phyloP scores from a whole-genome alignment of 139 green algal genomes.

The Auxenochlorella pyrenoidosa region DNA sequence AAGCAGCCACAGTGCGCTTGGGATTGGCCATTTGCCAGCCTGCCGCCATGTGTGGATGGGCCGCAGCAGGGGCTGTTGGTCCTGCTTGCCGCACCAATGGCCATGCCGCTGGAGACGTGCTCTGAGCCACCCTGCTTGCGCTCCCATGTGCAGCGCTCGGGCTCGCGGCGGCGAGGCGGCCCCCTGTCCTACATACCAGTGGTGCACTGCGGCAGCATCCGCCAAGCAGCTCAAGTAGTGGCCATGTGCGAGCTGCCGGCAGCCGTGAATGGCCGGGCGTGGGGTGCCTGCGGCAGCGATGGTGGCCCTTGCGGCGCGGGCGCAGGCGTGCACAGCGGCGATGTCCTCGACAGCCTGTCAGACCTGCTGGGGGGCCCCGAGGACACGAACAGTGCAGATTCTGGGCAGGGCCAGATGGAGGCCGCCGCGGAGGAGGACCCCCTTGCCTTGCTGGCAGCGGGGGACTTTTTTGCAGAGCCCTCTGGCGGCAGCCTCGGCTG shows the following conservation, averaged over 20 bases:
- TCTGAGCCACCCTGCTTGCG: neutral
- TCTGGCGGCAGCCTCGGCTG: neutral
- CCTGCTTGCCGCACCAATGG: too few species aligned
- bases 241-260: constrained; percentile 46
- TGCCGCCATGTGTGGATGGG: neutral
- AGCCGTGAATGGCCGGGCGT: neutral
- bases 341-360: neutral
- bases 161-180: neutral
- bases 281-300: neutral
- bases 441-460: neutral
- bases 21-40: too few species aligned
- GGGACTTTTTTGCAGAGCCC: neutral
- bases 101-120: neutral
- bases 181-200: constrained; percentile 57
- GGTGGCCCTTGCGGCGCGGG: neutral
- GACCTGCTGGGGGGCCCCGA: neutral
- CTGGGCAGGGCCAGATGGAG: neutral
- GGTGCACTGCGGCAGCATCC: constrained; percentile 79
- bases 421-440: neutral
- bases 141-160: neutral
- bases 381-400: neutral
- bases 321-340: neutral
- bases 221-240: constrained; percentile 68
- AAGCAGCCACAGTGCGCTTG: too few species aligned
- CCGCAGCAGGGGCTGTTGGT: neutral